Evolutionary conservation across 2,329 filamentous ascomycete genomes (phyloP).

Genomic region (Aureobasidium vineae): DNA sequence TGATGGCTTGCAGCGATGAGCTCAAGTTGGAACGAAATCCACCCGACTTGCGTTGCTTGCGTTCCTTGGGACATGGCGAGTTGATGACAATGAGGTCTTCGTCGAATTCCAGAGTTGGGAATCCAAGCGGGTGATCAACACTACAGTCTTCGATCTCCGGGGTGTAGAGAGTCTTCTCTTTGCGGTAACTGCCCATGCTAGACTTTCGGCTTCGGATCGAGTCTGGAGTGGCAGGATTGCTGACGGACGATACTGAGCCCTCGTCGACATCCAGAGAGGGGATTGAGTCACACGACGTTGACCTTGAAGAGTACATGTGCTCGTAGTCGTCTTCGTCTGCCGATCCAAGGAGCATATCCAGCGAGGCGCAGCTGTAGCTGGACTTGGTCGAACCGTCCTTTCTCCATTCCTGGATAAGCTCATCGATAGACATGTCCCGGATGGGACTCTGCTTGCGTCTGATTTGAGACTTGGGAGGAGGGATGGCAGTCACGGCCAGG

Average conservation of each 20-base stretch:
- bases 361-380: slow-evolving; percentile 39
- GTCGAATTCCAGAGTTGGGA: slow-evolving; percentile 35
- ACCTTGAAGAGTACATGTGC: slow-evolving; percentile 48
- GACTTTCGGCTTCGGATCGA: slow-evolving; percentile 37
- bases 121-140: slow-evolving; percentile 57
- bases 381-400: slow-evolving; percentile 44
- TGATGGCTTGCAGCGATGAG: slow-evolving; percentile 60
- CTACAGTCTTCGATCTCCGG: slow-evolving; percentile 54
- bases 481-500: slow-evolving; percentile 60
- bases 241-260: slow-evolving; percentile 48
- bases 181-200: slow-evolving; percentile 42
- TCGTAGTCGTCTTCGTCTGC: slow-evolving; percentile 50
- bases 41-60: slow-evolving; percentile 24
- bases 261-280: slow-evolving; percentile 53
- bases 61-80: slow-evolving; percentile 44
- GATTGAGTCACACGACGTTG: slow-evolving; percentile 58
- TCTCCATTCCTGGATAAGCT: slow-evolving; percentile 56
- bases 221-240: slow-evolving; percentile 46
- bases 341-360: slow-evolving; percentile 58
- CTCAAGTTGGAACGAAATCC: slow-evolving; percentile 64
- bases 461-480: slow-evolving; percentile 48
- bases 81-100: slow-evolving; percentile 35
- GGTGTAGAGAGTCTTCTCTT: slow-evolving; percentile 50
- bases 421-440: slow-evolving; percentile 54
- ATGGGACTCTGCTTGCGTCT: slow-evolving; percentile 41